phyloP scores from a whole-genome alignment of 2,329 filamentous ascomycete species.

The Trichoderma polysporum region DNA sequence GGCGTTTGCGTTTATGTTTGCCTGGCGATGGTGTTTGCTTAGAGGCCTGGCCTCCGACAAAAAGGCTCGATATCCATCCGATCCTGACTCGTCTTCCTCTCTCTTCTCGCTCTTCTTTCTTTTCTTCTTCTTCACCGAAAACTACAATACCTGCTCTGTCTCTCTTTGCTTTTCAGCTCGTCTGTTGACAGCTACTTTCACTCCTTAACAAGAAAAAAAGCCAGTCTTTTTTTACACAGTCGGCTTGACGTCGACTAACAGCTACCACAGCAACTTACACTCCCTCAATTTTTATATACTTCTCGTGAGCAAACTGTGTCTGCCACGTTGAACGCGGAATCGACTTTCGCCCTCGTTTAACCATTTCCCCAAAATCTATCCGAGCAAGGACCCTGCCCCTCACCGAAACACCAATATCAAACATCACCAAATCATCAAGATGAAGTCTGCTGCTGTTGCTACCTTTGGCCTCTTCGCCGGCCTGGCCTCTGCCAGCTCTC shows the following conservation, averaged over 20 bases:
- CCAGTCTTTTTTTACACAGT: conserved; percentile 31
- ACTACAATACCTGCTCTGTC: conserved; percentile 12
- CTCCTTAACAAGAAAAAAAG: conserved; percentile 26
- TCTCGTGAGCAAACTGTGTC: conserved; percentile 35
- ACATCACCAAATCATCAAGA: neutral
- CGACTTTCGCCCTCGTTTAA: conserved; percentile 32
- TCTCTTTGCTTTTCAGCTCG: conserved; percentile 20
- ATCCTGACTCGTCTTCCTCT: conserved; percentile 2
- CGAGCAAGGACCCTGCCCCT: conserved; percentile 2
- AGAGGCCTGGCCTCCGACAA: conserved; percentile 13
- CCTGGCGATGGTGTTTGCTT: neutral
- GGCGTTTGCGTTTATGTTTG: conserved; percentile 7
- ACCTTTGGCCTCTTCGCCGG: conserved; percentile 17
- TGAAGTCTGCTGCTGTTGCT: conserved; percentile 20
- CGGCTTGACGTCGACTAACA: conserved; percentile 18
- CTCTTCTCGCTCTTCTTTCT: conserved; percentile 18
- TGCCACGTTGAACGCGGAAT: conserved; percentile 34
- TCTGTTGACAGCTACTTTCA: conserved; percentile 10
- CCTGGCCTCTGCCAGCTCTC: conserved; percentile 22
- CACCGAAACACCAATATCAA: neutral
- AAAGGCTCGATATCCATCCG: conserved; percentile 20
- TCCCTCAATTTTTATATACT: conserved; percentile 28
- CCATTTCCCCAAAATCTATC: neutral
- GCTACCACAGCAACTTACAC: neutral
- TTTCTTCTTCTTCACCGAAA: conserved; percentile 16